Conservation (phyloP, 2,329 filamentous ascomycete genomes). For the Ophiocordyceps sinensis region DNA sequence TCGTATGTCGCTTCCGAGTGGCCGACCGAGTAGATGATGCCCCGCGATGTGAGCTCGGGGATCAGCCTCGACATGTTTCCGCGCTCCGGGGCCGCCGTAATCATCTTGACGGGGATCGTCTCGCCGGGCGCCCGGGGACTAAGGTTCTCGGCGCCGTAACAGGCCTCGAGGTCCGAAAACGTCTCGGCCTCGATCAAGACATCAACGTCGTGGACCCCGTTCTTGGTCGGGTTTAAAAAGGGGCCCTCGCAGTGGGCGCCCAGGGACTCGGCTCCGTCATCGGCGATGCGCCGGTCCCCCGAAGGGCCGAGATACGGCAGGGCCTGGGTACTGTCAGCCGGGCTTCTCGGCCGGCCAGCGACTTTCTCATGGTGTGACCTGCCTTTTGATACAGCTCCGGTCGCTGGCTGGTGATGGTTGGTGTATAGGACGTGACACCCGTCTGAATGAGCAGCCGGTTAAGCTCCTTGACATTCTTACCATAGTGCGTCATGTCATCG, state of each 20-base stretch:
- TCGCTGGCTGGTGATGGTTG: slow-evolving; percentile 69
- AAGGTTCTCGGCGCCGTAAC: slow-evolving; percentile 63
- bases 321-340: slow-evolving; percentile 24
- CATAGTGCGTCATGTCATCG: slow-evolving; percentile 53
- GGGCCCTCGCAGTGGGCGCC: slow-evolving; percentile 87
- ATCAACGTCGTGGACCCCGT: slow-evolving; percentile 68
- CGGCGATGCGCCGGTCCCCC: slow-evolving; percentile 39
- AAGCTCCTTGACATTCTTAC: slow-evolving; percentile 54
- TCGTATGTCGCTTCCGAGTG: slow-evolving; percentile 84
- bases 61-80: slow-evolving; percentile 58
- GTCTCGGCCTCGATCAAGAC: slow-evolving; percentile 52
- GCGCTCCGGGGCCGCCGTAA: slow-evolving; percentile 75
- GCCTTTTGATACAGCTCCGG: slow-evolving; percentile 69
- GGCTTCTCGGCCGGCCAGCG: neutral
- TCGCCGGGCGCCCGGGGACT: slow-evolving; percentile 17
- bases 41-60: slow-evolving; percentile 45
- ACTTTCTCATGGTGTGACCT: neutral
- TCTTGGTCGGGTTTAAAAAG: slow-evolving; percentile 70
- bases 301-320: slow-evolving; percentile 68
- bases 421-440: slow-evolving; percentile 78
- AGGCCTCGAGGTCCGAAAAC: slow-evolving; percentile 50
- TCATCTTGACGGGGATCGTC: slow-evolving; percentile 50
- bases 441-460: slow-evolving; percentile 61
- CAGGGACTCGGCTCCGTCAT: slow-evolving; percentile 69
- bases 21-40: slow-evolving; percentile 67